Conservation (phyloP, 2,329 filamentous ascomycete genomes). For the Aspergillus sp. region DNA sequence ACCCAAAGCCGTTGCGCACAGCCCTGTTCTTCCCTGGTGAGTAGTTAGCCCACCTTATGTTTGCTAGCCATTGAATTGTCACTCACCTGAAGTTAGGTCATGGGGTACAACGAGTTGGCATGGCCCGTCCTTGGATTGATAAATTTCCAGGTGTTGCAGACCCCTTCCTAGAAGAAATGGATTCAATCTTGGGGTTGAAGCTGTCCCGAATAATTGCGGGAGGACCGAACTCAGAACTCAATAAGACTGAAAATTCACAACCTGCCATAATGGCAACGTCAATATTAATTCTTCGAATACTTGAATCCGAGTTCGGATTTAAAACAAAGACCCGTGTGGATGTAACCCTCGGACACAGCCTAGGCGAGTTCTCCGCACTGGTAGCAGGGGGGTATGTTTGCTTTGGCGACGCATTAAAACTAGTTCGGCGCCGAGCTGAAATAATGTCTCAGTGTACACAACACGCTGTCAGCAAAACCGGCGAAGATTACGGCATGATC, state of each 20-base stretch:
- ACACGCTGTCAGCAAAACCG: constrained; percentile 64
- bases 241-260: constrained; percentile 82
- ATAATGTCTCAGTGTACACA: constrained; percentile 77
- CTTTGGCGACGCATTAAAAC: constrained; percentile 73
- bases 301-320: constrained; percentile 84
- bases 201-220: constrained; percentile 76
- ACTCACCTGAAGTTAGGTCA: constrained; percentile 60
- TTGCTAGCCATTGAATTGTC: neutral
- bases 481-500: constrained; percentile 90
- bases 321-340: constrained; percentile 69
- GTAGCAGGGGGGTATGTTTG: constrained; percentile 78
- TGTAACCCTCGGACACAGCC: constrained; percentile 82
- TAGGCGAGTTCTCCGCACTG: constrained; percentile 90
- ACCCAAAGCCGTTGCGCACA: constrained; percentile 34
- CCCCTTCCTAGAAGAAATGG: constrained; percentile 81
- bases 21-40: constrained; percentile 51
- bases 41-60: constrained; percentile 12
- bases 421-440: constrained; percentile 76
- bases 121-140: constrained; percentile 82
- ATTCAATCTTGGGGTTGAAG: constrained; percentile 70
- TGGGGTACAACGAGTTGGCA: constrained; percentile 85
- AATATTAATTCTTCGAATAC: constrained; percentile 80
- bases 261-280: constrained; percentile 96
- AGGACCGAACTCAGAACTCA: constrained; percentile 75
- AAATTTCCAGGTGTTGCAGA: constrained; percentile 77